Base-by-base conservation (phyloP, 495 filamentous ascomycete genomes). In the Neurospora sp. region DNA sequence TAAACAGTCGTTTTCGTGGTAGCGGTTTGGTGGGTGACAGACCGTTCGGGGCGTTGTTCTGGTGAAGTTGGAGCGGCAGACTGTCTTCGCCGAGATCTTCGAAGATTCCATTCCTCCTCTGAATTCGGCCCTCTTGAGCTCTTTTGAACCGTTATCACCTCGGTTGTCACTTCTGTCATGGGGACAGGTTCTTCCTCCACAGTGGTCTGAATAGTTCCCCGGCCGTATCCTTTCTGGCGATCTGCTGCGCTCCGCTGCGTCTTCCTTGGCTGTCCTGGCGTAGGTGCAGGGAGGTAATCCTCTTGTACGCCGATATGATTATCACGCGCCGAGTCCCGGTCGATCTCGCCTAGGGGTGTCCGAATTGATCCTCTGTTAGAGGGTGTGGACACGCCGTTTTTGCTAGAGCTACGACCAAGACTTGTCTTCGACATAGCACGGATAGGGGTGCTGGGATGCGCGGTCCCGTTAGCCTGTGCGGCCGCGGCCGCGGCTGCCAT, bases 261-360 rank as follows among this genome's bases (percentile, higher is more conserved):
- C 85, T 99, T 99, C 48, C 96, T 89, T 59, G 96, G 96, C 79
- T 99, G 96, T 18, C 96, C 96, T 0, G 96, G 96, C 7, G 96
- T 99, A 11, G 96, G 96, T 0, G 94, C 96, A 4, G 96, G 96
- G 8, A 99, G 87, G 76, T 94, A 92, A 73, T 96, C 93, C 70
- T 94, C 93, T 74, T 89, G 87, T 12, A 85, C 83, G 62, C 88
- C 85, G 54, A 85, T 83, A 66, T 84, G 88, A 41, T 78, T 80
- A 70, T 80, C 79, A 27, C 78, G 76, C 8, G 83, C 85, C 75
- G 92, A 90, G 71, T 97, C 96, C 76, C 91, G 87, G 73, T 93
- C 92, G 73, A 98, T 91, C 77, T 98, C 96, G 69, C 94, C 94
- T 3, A 99, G 90, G 5, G 93, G 93, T 31, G 93, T 88, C 41